These are phyloP conservation scores for Cutaneotrichosporon curvatum DNA, from an alignment of 1,284 basidiomycete species.

Conservation along the genomic window DNA sequence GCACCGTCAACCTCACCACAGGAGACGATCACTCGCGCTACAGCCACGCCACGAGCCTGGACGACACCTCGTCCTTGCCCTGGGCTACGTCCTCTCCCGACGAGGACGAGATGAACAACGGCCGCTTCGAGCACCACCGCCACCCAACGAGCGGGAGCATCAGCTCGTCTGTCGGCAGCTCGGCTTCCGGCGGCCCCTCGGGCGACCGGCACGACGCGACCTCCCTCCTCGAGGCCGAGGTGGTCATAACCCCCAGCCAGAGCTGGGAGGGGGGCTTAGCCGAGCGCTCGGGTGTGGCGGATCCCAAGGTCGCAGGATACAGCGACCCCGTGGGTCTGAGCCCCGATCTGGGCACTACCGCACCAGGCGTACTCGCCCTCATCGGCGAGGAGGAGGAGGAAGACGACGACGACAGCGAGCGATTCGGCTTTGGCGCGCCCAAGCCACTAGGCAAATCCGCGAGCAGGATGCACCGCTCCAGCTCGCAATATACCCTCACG, in stretches of 20 bases:
- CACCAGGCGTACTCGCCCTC: slow-evolving; percentile 20
- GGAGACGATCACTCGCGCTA: neutral
- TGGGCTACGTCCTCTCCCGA: slow-evolving; percentile 28
- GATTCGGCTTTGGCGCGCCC: slow-evolving; percentile 13
- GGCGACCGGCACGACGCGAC: slow-evolving; percentile 10
- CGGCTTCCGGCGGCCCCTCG: slow-evolving; percentile 22
- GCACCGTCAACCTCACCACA: neutral
- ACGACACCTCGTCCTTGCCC: slow-evolving; percentile 31
- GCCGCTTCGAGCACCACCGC: slow-evolving; percentile 19
- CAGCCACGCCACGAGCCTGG: slow-evolving; percentile 6
- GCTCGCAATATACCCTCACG: slow-evolving; percentile 14
- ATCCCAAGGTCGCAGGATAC: neutral
- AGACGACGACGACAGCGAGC: slow-evolving; percentile 22
- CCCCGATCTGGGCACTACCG: neutral
- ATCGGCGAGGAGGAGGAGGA: slow-evolving; percentile 36
- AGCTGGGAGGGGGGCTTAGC: slow-evolving; percentile 33
- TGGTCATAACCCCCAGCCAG: slow-evolving; percentile 42
- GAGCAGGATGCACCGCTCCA: slow-evolving; percentile 5
- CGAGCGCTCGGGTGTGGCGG: slow-evolving; percentile 20
- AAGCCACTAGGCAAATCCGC: neutral
- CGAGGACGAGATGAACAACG: neutral
- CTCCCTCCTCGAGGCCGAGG: slow-evolving; percentile 27
- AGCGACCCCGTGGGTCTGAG: too few species aligned
- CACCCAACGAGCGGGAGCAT: slow-evolving; percentile 32
- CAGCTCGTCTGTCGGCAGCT: slow-evolving; percentile 29